Evolutionary conservation across 768 basidiomycete species (phyloP), one percentile per base, ranked within the genome.

Genomic region (Agrocybe chaxingu): DNA sequence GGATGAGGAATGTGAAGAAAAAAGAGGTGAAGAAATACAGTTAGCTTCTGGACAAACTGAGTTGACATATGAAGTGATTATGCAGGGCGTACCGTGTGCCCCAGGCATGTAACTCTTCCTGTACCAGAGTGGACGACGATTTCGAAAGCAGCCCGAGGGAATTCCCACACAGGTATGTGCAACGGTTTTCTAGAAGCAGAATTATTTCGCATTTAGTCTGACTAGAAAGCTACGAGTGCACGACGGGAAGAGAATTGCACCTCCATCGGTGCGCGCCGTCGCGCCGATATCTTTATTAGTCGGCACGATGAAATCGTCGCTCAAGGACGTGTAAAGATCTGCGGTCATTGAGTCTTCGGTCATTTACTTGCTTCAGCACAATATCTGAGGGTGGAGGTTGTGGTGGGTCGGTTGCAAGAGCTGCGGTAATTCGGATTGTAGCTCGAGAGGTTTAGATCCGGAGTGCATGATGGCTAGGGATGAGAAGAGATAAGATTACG

Each of bases 151-250:
- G 76, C 3, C 97, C 97, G 8, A 98, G 79, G 19, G 94, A 98
- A 71, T 99, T 98, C 32, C 97, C 97, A 65, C 92, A 95, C 45
- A 99, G 83, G 67, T 99, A 99, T 32, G 85, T 82, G 66, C 82
- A 85, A 48, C 74, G 70, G 48, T 62, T 65, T 44, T 81, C 80
- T 75, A 66, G 68, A 73, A 54, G 42, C 18, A 45, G 35, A 18
- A 34, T 45, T 29, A 33, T n/a, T 47, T 35, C 13, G 38, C 16
- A 57, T 48, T 41, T 42, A 37, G 46, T 44, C 37, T 52, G 41
- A 55, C 50, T 19, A 35, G 50, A 33, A 29, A 35, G 19, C 32
- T 36, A 40, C 41, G 53, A 39, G 16, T 46, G 46, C 40, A 34
- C 11, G 24, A 9, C 6, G 37, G 32, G 50, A 33, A 45, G 42